These are phyloP conservation scores for Thymus quinquecostatus DNA, from an alignment of 257 asterid genomes.

Conservation along the genomic window DNA sequence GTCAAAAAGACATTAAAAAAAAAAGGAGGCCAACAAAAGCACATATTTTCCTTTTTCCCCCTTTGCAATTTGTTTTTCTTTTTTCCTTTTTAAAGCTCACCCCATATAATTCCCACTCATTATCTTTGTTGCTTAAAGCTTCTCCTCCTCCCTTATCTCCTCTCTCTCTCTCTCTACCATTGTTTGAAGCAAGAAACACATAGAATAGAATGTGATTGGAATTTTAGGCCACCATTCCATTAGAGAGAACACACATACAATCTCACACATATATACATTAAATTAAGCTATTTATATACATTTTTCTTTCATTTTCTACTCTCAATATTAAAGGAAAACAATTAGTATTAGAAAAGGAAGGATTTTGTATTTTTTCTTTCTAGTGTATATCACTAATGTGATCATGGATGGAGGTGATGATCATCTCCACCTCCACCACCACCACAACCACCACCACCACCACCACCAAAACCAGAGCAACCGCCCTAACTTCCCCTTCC, in stretches of 20 bases:
- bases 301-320: neutral
- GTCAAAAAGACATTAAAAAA: constrained; percentile 40
- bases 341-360: constrained; percentile 11
- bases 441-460: constrained; percentile 44
- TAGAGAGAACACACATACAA: neutral
- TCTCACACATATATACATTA: constrained; percentile 33
- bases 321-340: neutral
- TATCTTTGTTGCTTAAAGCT: constrained; percentile 94
- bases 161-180: constrained; percentile 38
- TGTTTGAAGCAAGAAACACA: constrained; percentile 42
- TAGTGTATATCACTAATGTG: constrained; percentile 44
- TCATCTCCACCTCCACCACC: constrained; percentile 69
- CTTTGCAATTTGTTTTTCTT: constrained; percentile 6
- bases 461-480: constrained; percentile 32
- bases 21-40: constrained; percentile 43
- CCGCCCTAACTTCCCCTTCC: constrained; percentile 82
- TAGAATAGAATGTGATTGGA: constrained; percentile 38
- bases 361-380: constrained; percentile 4
- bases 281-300: constrained; percentile 26
- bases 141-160: constrained; percentile 49
- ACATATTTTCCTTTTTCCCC: constrained; percentile 34
- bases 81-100: constrained; percentile 72
- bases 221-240: constrained; percentile 47
- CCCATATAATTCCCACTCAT: constrained; percentile 93
- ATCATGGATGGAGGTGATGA: constrained; percentile 91